phyloP scores from a whole-genome alignment of 768 basidiomycete species.

The Trametes maxima region DNA sequence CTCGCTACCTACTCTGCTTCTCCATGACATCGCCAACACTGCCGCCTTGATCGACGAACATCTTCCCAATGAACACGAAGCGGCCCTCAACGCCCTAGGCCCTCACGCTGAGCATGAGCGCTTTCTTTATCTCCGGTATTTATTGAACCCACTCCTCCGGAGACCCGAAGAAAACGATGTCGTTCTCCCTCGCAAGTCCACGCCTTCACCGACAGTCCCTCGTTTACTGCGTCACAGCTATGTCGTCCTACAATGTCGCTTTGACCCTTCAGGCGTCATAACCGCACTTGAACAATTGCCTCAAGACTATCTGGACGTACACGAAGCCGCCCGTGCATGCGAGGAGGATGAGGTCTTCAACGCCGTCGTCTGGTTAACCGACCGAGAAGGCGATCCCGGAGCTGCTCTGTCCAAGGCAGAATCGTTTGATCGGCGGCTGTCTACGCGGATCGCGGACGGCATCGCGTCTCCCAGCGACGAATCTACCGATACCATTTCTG shows the following conservation, averaged over 20 bases:
- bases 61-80: slow-evolving; percentile 64
- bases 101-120: slow-evolving; percentile 52
- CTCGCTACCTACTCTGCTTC: slow-evolving; percentile 67
- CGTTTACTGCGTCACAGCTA: slow-evolving; percentile 58
- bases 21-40: slow-evolving; percentile 61
- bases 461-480: slow-evolving; percentile 31
- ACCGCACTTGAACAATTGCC: slow-evolving; percentile 60
- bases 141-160: slow-evolving; percentile 57
- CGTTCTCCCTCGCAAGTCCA: slow-evolving; percentile 25
- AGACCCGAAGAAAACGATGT: slow-evolving; percentile 45
- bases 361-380: slow-evolving; percentile 80
- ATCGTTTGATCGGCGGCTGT: slow-evolving; percentile 54
- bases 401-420: slow-evolving; percentile 71
- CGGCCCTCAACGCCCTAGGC: slow-evolving; percentile 56
- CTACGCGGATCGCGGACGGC: slow-evolving; percentile 44
- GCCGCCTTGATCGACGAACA: slow-evolving; percentile 73
- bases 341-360: slow-evolving; percentile 68
- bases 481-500: slow-evolving; percentile 15
- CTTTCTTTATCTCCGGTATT: slow-evolving; percentile 74
- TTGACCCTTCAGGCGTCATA: slow-evolving; percentile 66
- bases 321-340: slow-evolving; percentile 59
- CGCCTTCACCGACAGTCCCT: slow-evolving; percentile 51
- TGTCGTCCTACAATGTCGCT: slow-evolving; percentile 71
- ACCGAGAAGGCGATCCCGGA: slow-evolving; percentile 62
- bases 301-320: slow-evolving; percentile 54